Base-by-base conservation (phyloP, 2,329 filamentous ascomycete genomes). In the Cercospora beticola region DNA sequence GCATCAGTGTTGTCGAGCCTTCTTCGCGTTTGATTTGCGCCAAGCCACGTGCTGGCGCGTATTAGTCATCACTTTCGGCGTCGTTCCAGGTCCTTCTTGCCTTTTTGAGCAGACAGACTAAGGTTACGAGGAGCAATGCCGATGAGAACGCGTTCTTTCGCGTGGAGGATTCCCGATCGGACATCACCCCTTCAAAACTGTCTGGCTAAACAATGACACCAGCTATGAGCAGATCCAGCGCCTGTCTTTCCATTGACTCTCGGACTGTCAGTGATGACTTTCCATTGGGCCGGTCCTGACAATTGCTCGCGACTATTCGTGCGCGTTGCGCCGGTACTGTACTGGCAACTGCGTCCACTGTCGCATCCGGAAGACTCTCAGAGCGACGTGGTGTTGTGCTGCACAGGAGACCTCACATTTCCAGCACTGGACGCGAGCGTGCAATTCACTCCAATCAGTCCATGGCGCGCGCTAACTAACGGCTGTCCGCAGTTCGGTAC, bases 401-500 rank as follows among this genome's bases (percentile, higher is more conserved):
- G 43, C 43, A 49, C 18, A 23, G 14, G 1, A 16, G 14, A 16
- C 36, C n/a, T 43, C 36, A 43, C 36, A 8, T 16, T 16, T 43
- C 16, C 36, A n/a, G 36, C 36, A 43, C 14, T n/a, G 14, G 14
- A 16, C 5, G 33, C 14, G 33, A 21, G 43, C 43, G 8, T 21
- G n/a, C n/a, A 49, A 9, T 49, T 49, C 43, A 49, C 18, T 31
- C 43, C 60, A 63, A 63, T 63, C 60, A 31, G 40, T 63, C 30
- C 10, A n/a, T 16, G 16, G 26, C 23, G 9, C 49, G 23, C 49
- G 62, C 62, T 64, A 64, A 52, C 62, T 64, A 64, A 52, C 62
- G 62, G 62, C n/a, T 64, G 62, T 64, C 62, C 54, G 62, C 26
- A 57, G 62, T 16, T 56, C 62, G 62, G 49, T 64, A 64, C 62